Conservation (phyloP, 345 rosid genomes). For the Rhodamnia argentea region DNA sequence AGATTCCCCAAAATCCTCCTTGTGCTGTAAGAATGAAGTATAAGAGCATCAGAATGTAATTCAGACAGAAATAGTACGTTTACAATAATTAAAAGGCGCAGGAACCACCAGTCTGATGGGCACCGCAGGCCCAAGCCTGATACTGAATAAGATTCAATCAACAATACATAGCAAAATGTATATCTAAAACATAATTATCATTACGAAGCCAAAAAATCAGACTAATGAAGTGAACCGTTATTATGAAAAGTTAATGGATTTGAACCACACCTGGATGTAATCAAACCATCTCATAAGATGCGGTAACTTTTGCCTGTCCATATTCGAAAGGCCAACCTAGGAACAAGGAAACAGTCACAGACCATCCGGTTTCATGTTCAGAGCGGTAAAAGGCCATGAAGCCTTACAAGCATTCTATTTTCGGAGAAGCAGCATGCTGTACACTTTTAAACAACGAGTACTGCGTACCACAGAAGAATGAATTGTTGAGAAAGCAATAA, state of each 20-base stretch:
- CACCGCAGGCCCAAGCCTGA: neutral
- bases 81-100: neutral
- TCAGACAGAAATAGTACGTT: neutral
- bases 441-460: neutral
- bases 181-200: neutral
- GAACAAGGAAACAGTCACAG: slow-evolving; percentile 9
- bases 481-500: slow-evolving; percentile 53
- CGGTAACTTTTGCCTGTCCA: slow-evolving; percentile 40
- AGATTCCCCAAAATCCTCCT: slow-evolving; percentile 33
- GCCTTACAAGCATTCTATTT: neutral
- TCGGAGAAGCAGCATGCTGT: neutral
- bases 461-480: slow-evolving; percentile 61
- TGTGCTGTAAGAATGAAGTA: slow-evolving; percentile 31
- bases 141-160: neutral
- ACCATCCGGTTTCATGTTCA: neutral
- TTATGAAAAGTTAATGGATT: neutral
- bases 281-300: slow-evolving; percentile 83
- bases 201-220: neutral
- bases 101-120: neutral
- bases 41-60: neutral
- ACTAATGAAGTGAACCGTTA: neutral
- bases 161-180: neutral
- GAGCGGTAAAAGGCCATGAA: neutral
- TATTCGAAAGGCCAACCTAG: slow-evolving; percentile 46
- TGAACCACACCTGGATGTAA: slow-evolving; percentile 60